A percentile compares a stretch with the other conserved stretches of the same genome.
Conservation (phyloP, 345 rosid species). For the Eucalyptus sp. region DNA sequence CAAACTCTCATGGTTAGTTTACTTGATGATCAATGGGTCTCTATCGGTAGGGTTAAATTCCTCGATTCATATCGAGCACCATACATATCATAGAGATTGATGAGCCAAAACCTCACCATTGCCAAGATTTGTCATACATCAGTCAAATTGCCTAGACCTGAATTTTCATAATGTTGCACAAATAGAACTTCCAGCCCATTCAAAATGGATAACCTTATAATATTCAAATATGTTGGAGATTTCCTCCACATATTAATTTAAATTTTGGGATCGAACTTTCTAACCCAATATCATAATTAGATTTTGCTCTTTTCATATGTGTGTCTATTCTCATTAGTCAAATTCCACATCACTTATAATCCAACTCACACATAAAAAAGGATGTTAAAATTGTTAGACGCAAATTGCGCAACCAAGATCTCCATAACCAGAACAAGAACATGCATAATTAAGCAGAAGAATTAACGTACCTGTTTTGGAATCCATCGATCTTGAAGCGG, state of each 20-base stretch:
- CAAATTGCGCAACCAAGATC: too few relatives aligned
- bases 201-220: neutral
- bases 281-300: neutral
- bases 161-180: neutral
- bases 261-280: rapidly evolving
- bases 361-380: rapidly evolving
- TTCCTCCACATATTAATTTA: rapidly evolving
- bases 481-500: too few relatives aligned
- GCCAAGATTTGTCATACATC: neutral
- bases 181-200: neutral
- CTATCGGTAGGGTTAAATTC: neutral
- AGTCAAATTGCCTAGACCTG: neutral
- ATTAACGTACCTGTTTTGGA: too few relatives aligned
- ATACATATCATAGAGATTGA: neutral
- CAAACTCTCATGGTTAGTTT: neutral
- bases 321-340: neutral
- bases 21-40: neutral
- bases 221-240: neutral
- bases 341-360: neutral
- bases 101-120: neutral
- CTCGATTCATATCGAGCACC: rapidly evolving
- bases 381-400: neutral
- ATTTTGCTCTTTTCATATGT: rapidly evolving
- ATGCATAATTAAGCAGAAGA: too few relatives aligned
- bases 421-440: too few relatives aligned